phyloP scores from a whole-genome alignment of 1,139 yeast genomes.

The Arxiozyma telluris region DNA sequence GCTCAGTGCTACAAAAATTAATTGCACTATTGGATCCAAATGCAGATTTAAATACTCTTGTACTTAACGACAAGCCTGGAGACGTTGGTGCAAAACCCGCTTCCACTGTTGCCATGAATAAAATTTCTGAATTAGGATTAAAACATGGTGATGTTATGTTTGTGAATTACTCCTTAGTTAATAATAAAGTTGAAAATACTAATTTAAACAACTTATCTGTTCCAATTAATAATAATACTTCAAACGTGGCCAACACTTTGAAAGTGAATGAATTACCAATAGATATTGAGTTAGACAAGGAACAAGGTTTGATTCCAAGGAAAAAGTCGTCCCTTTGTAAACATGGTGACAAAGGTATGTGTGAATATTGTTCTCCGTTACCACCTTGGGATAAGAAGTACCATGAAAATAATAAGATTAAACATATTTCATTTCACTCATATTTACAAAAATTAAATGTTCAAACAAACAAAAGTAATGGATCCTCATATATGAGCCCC shows the following conservation, averaged over 20 bases:
- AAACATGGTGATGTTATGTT: conserved; percentile 81
- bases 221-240: background rate
- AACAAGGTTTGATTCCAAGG: conserved; percentile 67
- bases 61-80: conserved; percentile 40
- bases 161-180: conserved; percentile 38
- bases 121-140: conserved; percentile 47
- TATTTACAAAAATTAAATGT: conserved; percentile 67
- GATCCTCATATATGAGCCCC: conserved; percentile 72
- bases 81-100: background rate
- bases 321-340: conserved; percentile 58
- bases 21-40: conserved; percentile 22
- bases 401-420: conserved; percentile 66
- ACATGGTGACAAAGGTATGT: conserved; percentile 93
- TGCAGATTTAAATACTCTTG: conserved; percentile 20
- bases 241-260: conserved; percentile 10
- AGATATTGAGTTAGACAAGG: conserved; percentile 59
- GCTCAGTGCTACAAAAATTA: conserved; percentile 38
- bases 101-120: conserved; percentile 32
- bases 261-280: conserved; percentile 42
- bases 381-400: conserved; percentile 90
- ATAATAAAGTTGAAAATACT: conserved; percentile 2
- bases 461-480: conserved; percentile 54
- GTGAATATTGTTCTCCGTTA: conserved; percentile 91
- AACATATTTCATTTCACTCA: conserved; percentile 84
- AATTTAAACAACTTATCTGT: conserved; percentile 3